Evolutionary conservation across 2,329 filamentous ascomycete genomes (phyloP).

Genomic region (Cladorrhinum sp.): DNA sequence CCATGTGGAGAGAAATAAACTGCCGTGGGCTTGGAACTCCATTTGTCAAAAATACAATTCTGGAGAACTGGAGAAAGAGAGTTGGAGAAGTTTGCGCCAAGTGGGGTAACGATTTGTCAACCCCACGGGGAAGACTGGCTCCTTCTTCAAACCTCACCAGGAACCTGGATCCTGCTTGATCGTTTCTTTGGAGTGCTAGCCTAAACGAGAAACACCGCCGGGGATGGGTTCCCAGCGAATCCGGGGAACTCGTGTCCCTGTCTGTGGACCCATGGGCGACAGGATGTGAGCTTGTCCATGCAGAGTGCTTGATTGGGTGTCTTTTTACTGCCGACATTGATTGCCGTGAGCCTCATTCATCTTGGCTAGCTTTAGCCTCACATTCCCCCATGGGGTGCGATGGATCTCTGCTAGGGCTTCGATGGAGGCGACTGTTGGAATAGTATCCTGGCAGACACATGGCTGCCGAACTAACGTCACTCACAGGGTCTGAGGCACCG

Average conservation of each 20-base stretch:
- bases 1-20: background rate
- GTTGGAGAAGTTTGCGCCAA: background rate
- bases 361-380: background rate
- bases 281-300: background rate
- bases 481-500: background rate
- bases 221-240: background rate
- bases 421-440: background rate
- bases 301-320: background rate
- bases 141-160: background rate
- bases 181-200: constrained; percentile 4
- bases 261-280: background rate
- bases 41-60: background rate
- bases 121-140: background rate
- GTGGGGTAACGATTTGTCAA: background rate
- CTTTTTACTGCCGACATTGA: constrained; percentile 13
- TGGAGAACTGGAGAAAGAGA: background rate
- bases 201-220: constrained; percentile 20
- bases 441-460: constrained; percentile 12
- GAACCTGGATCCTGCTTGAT: background rate
- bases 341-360: constrained; percentile 11
- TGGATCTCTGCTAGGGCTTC: background rate
- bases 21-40: background rate
- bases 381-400: constrained; percentile 16
- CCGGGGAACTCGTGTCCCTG: background rate
- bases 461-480: constrained; percentile 4